Evolutionary conservation across 805 yeast genomes (phyloP), one percentile per base, ranked within the genome.

Genomic region (Starmerella cellae): DNA sequence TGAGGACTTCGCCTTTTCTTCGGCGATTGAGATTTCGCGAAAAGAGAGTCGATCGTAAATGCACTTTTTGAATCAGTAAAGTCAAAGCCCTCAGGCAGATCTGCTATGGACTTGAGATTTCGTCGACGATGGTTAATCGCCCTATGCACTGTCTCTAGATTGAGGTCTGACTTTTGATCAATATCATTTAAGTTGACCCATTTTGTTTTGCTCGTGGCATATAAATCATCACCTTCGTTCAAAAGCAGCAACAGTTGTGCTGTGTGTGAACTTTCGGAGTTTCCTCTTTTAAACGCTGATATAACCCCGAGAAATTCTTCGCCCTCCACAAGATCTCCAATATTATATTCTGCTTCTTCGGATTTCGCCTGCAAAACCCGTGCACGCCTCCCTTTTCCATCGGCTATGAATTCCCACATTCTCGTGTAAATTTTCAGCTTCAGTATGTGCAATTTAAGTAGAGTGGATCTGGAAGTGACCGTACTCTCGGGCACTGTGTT

Each of bases 301-400:
- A 49, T 33, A n/a, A 40, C 22, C 1, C 51, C 51, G 4, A 35
- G 41, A 18, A 41, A 46, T 21, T 41, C 46, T 20, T 44, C 47
- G n/a, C 41, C 36, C 5, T 36, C 41, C 16, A 48, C 43, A 19
- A 46, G 20, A 17, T 46, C 51, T 3, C 49, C 50, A 9, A 24
- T 21, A 16, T 23, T 14, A 37, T 33, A 41, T 2, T 34, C 10
- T 8, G 17, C 32, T 10, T 20, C 30, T 10, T n/a, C 44, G 10
- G 36, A 32, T 2, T 23, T 23, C 6, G 29, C 38, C n/a, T 28
- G 30, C 14, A 21, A 20, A 17, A 46, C 17, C 6, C 16, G 22
- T 5, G 48, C 43, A 13, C 50, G 21, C 14, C 52, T 39, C 14
- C 52, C 45, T 4, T 42, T 24, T n/a, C 52, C 52, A 4, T 29